phyloP scores from a whole-genome alignment of 495 filamentous ascomycete genomes.

The Aspergillus biplanus region DNA sequence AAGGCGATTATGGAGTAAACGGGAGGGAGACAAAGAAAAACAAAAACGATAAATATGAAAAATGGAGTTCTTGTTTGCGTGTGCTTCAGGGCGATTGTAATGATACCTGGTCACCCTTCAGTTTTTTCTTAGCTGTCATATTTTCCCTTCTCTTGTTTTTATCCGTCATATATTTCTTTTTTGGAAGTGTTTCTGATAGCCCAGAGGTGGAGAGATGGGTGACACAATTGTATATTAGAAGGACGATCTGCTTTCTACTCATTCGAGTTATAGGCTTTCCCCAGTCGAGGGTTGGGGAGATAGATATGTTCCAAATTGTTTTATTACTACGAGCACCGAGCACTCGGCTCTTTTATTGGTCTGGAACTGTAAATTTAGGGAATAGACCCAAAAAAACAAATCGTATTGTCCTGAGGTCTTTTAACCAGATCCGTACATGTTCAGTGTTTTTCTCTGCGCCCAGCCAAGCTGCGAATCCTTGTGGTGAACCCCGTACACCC shows the following conservation, averaged over 20 bases:
- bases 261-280: conserved; percentile 4
- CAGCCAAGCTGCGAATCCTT: too few relatives aligned
- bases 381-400: too few relatives aligned
- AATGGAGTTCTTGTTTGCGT: conserved; percentile 12
- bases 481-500: too few relatives aligned
- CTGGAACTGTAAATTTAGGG: not conserved
- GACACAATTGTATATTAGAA: conserved; percentile 47
- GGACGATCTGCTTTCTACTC: not conserved
- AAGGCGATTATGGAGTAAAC: conserved; percentile 86
- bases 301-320: conserved; percentile 5
- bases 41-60: conserved; percentile 16
- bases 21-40: not conserved
- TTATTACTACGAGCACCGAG: not conserved
- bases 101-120: conserved; percentile 8
- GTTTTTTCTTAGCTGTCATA: too few relatives aligned
- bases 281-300: not conserved
- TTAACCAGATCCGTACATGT: too few relatives aligned
- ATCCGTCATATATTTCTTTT: conserved; percentile 22
- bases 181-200: conserved; percentile 24
- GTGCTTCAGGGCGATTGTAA: conserved; percentile 13
- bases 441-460: too few relatives aligned
- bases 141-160: conserved; percentile 12
- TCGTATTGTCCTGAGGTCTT: too few relatives aligned
- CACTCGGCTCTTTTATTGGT: not conserved
- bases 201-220: conserved; percentile 29